phyloP scores from a whole-genome alignment of 371 early-diverging fungal species.

The Batrachochytrium dendrobatidis region DNA sequence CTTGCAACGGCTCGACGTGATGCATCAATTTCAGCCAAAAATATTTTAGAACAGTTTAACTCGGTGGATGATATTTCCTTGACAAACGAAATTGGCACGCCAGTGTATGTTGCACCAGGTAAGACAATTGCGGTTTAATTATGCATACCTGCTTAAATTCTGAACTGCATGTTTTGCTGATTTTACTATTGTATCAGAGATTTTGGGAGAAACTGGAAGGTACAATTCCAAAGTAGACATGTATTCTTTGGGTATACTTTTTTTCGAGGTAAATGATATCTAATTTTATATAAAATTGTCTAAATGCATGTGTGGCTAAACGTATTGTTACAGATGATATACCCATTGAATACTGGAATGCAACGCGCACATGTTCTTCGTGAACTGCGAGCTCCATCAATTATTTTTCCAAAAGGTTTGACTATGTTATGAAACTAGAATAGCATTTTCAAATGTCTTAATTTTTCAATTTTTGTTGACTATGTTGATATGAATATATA shows the following conservation, averaged over 20 bases:
- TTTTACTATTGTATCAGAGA: constrained; percentile 11
- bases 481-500: constrained; percentile 38
- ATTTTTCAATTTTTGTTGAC: constrained; percentile 33
- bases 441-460: too few species aligned
- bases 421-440: too few species aligned
- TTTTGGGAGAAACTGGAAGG: constrained; percentile 22
- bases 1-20: constrained; percentile 32
- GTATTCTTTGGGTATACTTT: constrained; percentile 49
- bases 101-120: constrained; percentile 90
- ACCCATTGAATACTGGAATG: constrained; percentile 66
- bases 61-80: constrained; percentile 39
- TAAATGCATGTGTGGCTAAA: constrained; percentile 27
- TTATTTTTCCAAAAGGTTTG: constrained; percentile 68
- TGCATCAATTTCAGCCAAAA: not conserved
- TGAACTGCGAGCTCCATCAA: constrained; percentile 56
- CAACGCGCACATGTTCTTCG: constrained; percentile 62
- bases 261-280: constrained; percentile 9
- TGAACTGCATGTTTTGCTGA: not conserved
- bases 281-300: not conserved
- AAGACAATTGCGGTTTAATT: constrained; percentile 36
- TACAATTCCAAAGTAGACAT: constrained; percentile 76
- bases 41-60: not conserved
- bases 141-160: not conserved
- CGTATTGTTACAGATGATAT: constrained; percentile 71
- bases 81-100: constrained; percentile 84